These are phyloP conservation scores for Piper longum DNA, from an alignment of 164 flowering plant species.

Conservation along the genomic window DNA sequence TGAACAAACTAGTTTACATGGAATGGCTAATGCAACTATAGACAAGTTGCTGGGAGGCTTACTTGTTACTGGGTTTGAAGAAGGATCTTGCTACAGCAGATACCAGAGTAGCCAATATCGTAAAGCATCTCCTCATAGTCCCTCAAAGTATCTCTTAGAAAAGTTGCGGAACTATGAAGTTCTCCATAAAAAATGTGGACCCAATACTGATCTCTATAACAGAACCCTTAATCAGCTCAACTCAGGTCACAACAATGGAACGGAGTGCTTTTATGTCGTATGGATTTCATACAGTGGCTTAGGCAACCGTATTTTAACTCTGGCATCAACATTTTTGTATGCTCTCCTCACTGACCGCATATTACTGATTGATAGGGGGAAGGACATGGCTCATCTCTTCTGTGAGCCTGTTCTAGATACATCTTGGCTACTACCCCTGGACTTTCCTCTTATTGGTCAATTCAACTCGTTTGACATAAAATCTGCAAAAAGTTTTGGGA, in stretches of 20 bases:
- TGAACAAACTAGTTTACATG: too few relatives aligned
- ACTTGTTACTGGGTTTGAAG: constrained; percentile 38
- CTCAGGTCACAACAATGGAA: background rate
- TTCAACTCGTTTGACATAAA: background rate
- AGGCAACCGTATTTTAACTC: background rate
- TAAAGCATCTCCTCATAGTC: constrained; percentile 13
- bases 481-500: background rate
- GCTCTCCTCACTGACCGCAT: background rate
- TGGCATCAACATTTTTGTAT: background rate
- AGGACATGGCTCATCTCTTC: background rate
- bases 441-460: background rate
- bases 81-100: constrained; percentile 58
- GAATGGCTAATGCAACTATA: too few relatives aligned
- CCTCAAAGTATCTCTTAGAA: background rate
- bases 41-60: constrained; percentile 3
- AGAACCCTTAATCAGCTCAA: background rate
- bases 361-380: background rate
- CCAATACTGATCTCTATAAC: background rate
- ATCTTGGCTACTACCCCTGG: background rate
- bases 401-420: background rate
- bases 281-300: background rate
- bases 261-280: background rate
- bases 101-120: constrained; percentile 35
- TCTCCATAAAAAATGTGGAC: background rate
- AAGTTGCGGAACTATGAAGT: background rate